Conservation (phyloP, 2,329 filamentous ascomycete genomes). For the Neocucurbitaria cava region DNA sequence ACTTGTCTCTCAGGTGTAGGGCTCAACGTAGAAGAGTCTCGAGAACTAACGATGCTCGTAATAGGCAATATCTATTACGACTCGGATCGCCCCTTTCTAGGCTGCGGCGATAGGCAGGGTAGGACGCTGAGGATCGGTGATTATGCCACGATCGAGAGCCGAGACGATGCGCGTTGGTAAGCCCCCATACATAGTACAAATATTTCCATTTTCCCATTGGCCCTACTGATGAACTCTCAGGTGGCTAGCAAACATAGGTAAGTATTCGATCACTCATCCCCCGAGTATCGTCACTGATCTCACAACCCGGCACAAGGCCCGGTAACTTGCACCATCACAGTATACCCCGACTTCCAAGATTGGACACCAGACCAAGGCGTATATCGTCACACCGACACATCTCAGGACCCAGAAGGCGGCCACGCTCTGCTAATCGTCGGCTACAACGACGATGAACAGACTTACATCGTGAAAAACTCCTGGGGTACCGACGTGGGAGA, state of each 20-base stretch:
- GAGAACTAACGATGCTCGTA: too few relatives aligned
- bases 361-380: neutral
- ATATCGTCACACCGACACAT: neutral
- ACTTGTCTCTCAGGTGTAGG: too few relatives aligned
- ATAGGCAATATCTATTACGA: neutral
- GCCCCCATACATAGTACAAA: neutral
- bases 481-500: neutral
- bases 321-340: neutral
- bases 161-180: neutral
- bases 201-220: neutral
- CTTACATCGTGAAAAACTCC: neutral
- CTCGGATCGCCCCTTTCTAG: neutral
- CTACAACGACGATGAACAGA: neutral
- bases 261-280: too few relatives aligned
- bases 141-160: neutral
- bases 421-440: neutral
- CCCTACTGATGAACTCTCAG: neutral
- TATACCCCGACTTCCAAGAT: neutral
- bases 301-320: neutral
- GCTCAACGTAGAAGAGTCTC: too few relatives aligned
- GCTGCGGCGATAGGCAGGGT: neutral
- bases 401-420: neutral
- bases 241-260: neutral
- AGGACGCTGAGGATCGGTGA: neutral
- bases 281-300: neutral